Evolutionary conservation across 1,284 basidiomycete genomes (phyloP), one percentile per base, ranked within the genome.

Genomic region (Malassezia arunalokei): DNA sequence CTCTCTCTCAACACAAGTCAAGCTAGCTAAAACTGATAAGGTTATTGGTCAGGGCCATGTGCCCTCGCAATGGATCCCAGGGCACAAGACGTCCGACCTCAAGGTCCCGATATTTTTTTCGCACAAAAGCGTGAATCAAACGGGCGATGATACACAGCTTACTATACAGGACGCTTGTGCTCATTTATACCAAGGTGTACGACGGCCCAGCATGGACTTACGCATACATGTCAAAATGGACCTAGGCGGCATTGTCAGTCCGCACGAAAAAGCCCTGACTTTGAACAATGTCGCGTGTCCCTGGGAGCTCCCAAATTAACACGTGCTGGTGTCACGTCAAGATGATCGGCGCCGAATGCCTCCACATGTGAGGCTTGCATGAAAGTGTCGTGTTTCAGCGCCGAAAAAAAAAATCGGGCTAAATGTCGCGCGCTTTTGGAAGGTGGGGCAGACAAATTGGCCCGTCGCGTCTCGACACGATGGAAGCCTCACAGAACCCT

Each of bases 141-240:
- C 53, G 5, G 53, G 53, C 27, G 53, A 55, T 31, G 43, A 40
- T 15, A 45, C 49, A 5, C 53, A 55, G 31, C 53, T 49, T 9
- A 37, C 48, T 6, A 49, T 55, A 35, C 47, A 50, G 32, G 28
- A 46, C 6, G 53, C 53, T 8, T 55, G 53, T 27, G 53, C 53
- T 9, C 53, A 55, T 40, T 35, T 40, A 46, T 40, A 47, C 15
- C 40, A 15, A 5, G 54, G 49, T n/a, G 41, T 43, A 1, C 3
- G 20, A 6, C 48, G 46, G 5, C 37, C 46, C 0, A 30, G 31
- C 11, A 30, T 54, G 29, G 38, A 42, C 29, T 30, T 54, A 5
- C 17, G 41, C 11, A 33, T 54, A 14, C 27, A 49, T 11, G 14
- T 54, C 12, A 11, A 8, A 9, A 44, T 46, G 29, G 52, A 54